Conservation (phyloP, 2,329 filamentous ascomycete genomes). For the Exophiala sp. region DNA sequence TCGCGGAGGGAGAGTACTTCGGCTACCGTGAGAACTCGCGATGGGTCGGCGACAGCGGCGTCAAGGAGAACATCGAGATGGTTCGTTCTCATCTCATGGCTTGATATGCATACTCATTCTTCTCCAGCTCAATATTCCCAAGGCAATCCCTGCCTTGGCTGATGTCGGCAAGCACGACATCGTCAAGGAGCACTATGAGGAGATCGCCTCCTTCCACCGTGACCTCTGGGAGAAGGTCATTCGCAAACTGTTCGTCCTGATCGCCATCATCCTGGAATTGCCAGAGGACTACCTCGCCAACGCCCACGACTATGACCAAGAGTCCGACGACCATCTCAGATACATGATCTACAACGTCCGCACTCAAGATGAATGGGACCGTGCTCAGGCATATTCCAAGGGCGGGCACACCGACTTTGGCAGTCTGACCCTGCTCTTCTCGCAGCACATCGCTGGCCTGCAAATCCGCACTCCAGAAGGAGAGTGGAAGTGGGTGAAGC, state of each 20-base stretch:
- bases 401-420: constrained; percentile 59
- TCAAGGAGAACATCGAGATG: constrained; percentile 40
- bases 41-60: constrained; percentile 38
- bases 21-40: constrained; percentile 34
- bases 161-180: constrained; percentile 32
- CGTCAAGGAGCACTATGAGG: constrained; percentile 28
- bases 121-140: constrained; percentile 33
- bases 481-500: constrained; percentile 53
- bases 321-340: constrained; percentile 56
- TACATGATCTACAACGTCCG: constrained; percentile 58
- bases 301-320: constrained; percentile 56
- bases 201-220: constrained; percentile 30
- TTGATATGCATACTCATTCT: background rate
- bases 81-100: constrained; percentile 14
- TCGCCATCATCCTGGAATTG: constrained; percentile 45
- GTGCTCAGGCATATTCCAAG: constrained; percentile 41
- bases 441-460: constrained; percentile 50
- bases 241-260: constrained; percentile 24
- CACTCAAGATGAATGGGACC: constrained; percentile 45
- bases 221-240: constrained; percentile 32
- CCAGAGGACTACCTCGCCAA: constrained; percentile 55
- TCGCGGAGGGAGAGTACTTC: constrained; percentile 34
- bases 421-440: constrained; percentile 55
- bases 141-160: constrained; percentile 31
- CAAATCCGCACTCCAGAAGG: constrained; percentile 49